Conservation (phyloP, 805 yeast species). For the Candida dajiaensis region DNA sequence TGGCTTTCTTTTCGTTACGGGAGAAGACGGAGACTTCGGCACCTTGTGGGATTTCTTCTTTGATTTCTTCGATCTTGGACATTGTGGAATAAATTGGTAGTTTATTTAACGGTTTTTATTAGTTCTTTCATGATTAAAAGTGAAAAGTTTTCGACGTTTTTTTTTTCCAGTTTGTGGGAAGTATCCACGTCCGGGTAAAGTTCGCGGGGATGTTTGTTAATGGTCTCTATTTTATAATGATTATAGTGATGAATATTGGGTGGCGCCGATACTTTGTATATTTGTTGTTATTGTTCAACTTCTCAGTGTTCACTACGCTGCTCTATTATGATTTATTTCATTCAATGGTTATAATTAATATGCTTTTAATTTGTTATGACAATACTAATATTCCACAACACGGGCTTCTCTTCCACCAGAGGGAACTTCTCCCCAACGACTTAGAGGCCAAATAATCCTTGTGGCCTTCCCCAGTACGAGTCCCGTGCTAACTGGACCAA, state of each 20-base stretch:
- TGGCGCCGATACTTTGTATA: no score
- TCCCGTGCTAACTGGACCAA: slow-evolving; percentile 85
- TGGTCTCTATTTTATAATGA: no score
- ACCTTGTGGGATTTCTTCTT: slow-evolving; percentile 65
- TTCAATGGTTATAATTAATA: no score
- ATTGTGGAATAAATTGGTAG: slow-evolving; percentile 9
- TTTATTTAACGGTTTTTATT: not conserved
- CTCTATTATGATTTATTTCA: no score
- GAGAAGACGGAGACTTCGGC: slow-evolving; percentile 76
- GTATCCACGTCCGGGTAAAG: not conserved
- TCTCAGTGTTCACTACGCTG: no score
- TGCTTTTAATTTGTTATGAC: not conserved
- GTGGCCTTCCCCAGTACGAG: slow-evolving; percentile 74
- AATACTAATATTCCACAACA: slow-evolving; percentile 6
- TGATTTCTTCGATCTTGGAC: slow-evolving; percentile 31
- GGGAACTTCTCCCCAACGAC: slow-evolving; percentile 45
- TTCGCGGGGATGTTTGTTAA: no score
- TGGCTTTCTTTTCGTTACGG: slow-evolving; percentile 94
- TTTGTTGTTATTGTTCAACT: no score
- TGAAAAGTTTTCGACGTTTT: slow-evolving; percentile 2
- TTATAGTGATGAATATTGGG: no score
- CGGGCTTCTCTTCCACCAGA: slow-evolving; percentile 50
- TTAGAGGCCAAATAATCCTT: slow-evolving; percentile 63
- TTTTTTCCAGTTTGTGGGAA: not conserved
- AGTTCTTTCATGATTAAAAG: not conserved